Base-by-base conservation (phyloP, 2,329 filamentous ascomycete species). In the Alternaria sp. region DNA sequence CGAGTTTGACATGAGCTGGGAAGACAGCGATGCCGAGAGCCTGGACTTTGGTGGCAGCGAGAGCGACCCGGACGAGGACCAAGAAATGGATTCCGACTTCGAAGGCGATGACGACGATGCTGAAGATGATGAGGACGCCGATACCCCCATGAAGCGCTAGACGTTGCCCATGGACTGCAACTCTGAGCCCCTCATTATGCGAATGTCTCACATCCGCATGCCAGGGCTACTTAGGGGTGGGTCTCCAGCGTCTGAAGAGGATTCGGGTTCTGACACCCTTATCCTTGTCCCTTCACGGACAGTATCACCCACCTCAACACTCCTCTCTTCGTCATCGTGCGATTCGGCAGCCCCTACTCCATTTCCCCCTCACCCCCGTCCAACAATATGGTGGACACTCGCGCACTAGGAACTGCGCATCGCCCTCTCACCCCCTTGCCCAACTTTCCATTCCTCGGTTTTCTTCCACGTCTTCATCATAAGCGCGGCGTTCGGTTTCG, bases 31-130 rank as follows among this genome's bases (percentile, higher is more conserved):
- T 61, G 77, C 76, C 6, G 90, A 91, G 69, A 91, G 92, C 65
- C 17, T 62, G 26, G 60, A 62, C 32, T 96, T 96, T 77, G 96
- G 93, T 23, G 77, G 70, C 86, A 91, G 69, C 56, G 91, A 94
- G 69, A 75, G 72, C 43, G 78, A 80, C 46, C 56, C 80, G 3
- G 83, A 78, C 28, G 90, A 90, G 11, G 86, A 88, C 46, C 86
- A 88, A 26, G 85, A 87, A 23, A 84, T 87, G 80, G 86, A 87
- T 47, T 73, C 70, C 30, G 88, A 90, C 49, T 87, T 86, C 44
- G 86, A 89, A 21, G 87, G 87, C 7, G 85, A 85, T 15, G 74
- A 72, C 4, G 74, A 74, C 10, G 73, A 74, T 11, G 72, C 72
- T 4, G 76, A 78, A 28, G 75, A 75, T 6, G 72, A 75, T 9